These are phyloP conservation scores for Boeremia lycopersici DNA, from an alignment of 2,329 filamentous ascomycete species.

Conservation along the genomic window DNA sequence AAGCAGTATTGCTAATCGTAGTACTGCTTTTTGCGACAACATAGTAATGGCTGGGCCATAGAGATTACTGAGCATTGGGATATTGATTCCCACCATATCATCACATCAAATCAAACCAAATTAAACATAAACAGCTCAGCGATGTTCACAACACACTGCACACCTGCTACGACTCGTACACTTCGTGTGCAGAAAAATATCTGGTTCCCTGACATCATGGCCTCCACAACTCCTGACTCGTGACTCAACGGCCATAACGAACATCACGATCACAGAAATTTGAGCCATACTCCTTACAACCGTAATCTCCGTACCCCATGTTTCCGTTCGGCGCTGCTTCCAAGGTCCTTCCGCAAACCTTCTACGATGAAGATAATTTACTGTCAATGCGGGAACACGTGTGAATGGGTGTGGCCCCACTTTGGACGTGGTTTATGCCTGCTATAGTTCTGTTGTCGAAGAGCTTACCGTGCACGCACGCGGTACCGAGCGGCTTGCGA, in stretches of 20 bases:
- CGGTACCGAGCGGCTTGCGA: background rate
- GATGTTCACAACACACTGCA: background rate
- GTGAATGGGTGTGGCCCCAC: constrained; percentile 3
- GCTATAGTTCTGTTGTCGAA: background rate
- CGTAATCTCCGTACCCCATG: constrained; percentile 18
- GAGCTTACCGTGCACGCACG: too few relatives aligned
- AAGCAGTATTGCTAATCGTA: constrained; percentile 10
- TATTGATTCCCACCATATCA: constrained; percentile 2
- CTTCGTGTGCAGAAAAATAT: background rate
- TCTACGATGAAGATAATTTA: background rate
- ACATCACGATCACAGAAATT: constrained; percentile 3
- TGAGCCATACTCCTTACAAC: constrained; percentile 6
- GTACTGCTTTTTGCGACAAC: constrained; percentile 6
- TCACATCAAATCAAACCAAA: background rate
- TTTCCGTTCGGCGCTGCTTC: constrained; percentile 9
- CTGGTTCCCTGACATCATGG: constrained; percentile 12
- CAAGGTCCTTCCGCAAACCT: constrained; percentile 10
- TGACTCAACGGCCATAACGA: background rate
- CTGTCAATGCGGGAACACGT: constrained; percentile 1
- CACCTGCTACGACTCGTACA: background rate
- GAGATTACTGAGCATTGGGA: constrained; percentile 13
- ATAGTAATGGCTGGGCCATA: constrained; percentile 14
- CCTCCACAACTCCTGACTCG: constrained; percentile 3
- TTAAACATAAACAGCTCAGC: background rate
- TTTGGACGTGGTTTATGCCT: constrained; percentile 7